Evolutionary conservation across 2,329 filamentous ascomycete genomes (phyloP), one percentile per base, ranked within the genome.

Genomic region (Tolypocladium tropicale): DNA sequence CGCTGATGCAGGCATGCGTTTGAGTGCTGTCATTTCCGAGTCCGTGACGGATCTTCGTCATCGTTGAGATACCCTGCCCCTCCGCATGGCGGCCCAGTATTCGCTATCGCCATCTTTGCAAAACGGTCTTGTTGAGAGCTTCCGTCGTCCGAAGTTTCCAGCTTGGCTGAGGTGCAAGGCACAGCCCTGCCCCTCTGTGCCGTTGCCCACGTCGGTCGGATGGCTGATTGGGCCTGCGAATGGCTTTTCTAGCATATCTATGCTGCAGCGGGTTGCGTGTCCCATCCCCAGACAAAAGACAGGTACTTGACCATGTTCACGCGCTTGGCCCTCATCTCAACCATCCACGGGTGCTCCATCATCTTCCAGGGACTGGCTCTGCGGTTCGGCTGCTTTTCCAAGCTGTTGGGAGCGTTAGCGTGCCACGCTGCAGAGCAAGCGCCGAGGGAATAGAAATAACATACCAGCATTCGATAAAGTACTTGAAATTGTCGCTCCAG

Each of bases 391-490:
- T 96, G 90, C 74, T 99, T 99, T 72, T 99, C 94, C 57, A 99
- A 81, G 75, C 94, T 97, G 61, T 49, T 46, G 41, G 9, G 57
- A 7, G 57, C 55, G 62, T 72, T 60, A 68, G 64, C 52, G 61
- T 33, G 28, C 28, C 11, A 18, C 18, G 10, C 3, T 3, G 46
- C 14, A 21, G 11, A 21, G 18, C 28, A 21, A 30, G 25, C 46
- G 30, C 25, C 36, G 18, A 6, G 18, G 33, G 32, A 41, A 14
- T n/a, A n/a, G n/a, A n/a, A n/a, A n/a, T n/a, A n/a, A 85, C 90
- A 69, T 82, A 97, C 93, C 94, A 97, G 83, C 92, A 96, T 75
- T 96, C 92, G 65, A 99, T 96, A 66, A 99, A 99, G 71, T 96
- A 96, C 72, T 99, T 99, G 75, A 99, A 97, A 68, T 89, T 95